Base-by-base conservation (phyloP, 1,139 yeast genomes). In the Geotrichum australiense region DNA sequence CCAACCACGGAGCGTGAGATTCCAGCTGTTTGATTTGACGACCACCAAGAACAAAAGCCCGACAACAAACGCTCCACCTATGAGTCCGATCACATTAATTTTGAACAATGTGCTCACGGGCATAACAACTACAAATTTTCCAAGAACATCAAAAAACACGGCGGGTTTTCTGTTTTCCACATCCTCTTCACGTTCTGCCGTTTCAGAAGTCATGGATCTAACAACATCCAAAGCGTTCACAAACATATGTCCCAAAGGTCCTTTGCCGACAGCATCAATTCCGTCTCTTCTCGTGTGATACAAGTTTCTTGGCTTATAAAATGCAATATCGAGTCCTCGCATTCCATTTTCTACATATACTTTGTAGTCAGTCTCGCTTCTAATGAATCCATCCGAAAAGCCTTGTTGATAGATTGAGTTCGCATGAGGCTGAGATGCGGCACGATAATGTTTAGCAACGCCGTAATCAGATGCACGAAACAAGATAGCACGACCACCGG, bases 401-500 rank as follows among this genome's bases (percentile, higher is more conserved):
- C 91, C 94, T 58, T 85, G 82, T 60, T 85, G 94, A 60, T 78
- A 81, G 12, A 85, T 62, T 0, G 94, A 83, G 42, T 76, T 74
- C 3, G 83, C 95, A 63, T 78, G 84, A 0, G 95, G 95, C n/a
- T 58, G 55, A 12, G 60, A 49, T 3, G 64, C 59, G 0, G 71
- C 76, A 23, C 62, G 53, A 49, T 71, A 77, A 52, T 72, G 76
- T 48, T 78, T 69, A 1, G 83, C 83, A 7, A 84, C 74, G 0
- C 82, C 83, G 50, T 72, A 73, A 57, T 89, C 95, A 0, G 95
- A 78, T 14, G 91, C 80, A 59, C 96, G 71, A 61, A 89, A 86
- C 35, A 89, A 65, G 27, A 84, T 71, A 0, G 96, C 89, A 48
- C 83, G 76, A 5, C 95, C 95, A 21, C 96, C 96, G 3, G 94